phyloP scores from a whole-genome alignment of 148 eudicot species.

The Dysphania ambrosioides region DNA sequence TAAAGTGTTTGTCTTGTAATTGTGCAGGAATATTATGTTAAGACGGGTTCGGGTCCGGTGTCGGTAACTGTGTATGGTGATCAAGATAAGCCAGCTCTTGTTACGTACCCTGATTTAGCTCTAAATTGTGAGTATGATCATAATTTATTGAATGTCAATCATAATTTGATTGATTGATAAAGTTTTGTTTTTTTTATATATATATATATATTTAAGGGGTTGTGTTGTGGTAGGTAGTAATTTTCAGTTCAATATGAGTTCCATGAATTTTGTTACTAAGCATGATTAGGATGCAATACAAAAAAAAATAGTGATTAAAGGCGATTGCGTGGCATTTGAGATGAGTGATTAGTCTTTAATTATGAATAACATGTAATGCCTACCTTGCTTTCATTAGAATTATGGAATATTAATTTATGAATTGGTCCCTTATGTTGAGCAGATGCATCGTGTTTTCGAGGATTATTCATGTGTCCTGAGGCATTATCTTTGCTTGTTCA shows the following conservation, averaged over 20 bases:
- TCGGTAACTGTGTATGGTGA: slow-evolving; percentile 79
- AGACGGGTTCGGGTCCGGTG: slow-evolving; percentile 61
- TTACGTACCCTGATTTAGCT: slow-evolving; percentile 90
- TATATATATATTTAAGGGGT: slow-evolving; percentile 1
- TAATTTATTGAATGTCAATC: too few species aligned
- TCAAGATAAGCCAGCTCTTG: slow-evolving; percentile 80
- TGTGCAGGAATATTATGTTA: slow-evolving; percentile 67
- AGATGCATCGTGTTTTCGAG: slow-evolving; percentile 96
- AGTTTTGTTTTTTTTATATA: background rate
- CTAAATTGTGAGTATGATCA: slow-evolving; percentile 59
- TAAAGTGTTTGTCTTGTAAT: slow-evolving; percentile 4
- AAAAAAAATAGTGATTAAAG: background rate
- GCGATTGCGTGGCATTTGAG: slow-evolving; percentile 7
- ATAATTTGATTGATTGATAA: background rate
- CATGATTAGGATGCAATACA: slow-evolving; percentile 11
- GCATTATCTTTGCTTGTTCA: slow-evolving; percentile 83
- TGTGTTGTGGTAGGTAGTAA: slow-evolving; percentile 5
- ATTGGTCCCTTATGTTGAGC: slow-evolving; percentile 22
- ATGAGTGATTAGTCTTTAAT: background rate
- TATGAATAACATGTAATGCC: slow-evolving; percentile 4
- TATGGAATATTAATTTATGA: background rate
- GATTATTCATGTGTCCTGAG: slow-evolving; percentile 80
- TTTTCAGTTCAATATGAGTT: background rate
- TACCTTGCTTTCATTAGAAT: background rate
- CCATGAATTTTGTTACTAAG: background rate